Percentiles rank a stretch among this genome's conserved stretches.
phyloP scores from a whole-genome alignment of 306 rosid genomes.

The Rosa multiflora region DNA sequence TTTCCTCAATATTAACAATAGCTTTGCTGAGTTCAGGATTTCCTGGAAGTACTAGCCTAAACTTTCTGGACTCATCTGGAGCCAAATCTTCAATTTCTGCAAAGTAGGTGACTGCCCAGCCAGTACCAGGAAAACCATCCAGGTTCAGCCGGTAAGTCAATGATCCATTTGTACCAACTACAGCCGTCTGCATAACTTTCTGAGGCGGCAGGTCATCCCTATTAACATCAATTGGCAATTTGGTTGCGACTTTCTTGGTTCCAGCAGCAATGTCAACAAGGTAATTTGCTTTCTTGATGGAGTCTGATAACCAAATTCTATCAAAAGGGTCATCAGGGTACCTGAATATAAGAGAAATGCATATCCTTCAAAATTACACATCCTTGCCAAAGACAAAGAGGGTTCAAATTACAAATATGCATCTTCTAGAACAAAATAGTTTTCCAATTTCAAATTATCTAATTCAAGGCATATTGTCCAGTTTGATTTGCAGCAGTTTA shows the following conservation, averaged over 20 bases:
- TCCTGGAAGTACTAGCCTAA: slow-evolving; percentile 83
- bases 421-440: not conserved
- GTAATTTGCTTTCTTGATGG: slow-evolving; percentile 88
- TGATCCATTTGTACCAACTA: slow-evolving; percentile 83
- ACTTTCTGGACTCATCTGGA: slow-evolving; percentile 69
- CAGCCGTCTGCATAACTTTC: slow-evolving; percentile 97
- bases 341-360: slow-evolving; percentile 48
- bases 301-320: slow-evolving; percentile 93
- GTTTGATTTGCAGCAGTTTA: not conserved
- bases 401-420: not conserved
- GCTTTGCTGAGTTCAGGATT: slow-evolving; percentile 66
- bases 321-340: slow-evolving; percentile 97
- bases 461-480: not conserved
- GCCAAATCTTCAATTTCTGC: slow-evolving; percentile 93
- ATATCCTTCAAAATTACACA: slow-evolving; percentile 1
- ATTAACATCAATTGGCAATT: slow-evolving; percentile 57
- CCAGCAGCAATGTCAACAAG: slow-evolving; percentile 93
- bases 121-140: slow-evolving; percentile 87
- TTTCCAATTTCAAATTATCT: not conserved
- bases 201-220: slow-evolving; percentile 72
- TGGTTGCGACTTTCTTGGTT: slow-evolving; percentile 74
- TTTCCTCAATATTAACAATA: slow-evolving; percentile 86
- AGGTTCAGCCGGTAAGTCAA: slow-evolving; percentile 82
- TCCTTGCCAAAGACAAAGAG: not conserved
- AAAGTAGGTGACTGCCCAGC: slow-evolving; percentile 84